Conservation (phyloP, 2,329 filamentous ascomycete species). For the Fusarium continuum region DNA sequence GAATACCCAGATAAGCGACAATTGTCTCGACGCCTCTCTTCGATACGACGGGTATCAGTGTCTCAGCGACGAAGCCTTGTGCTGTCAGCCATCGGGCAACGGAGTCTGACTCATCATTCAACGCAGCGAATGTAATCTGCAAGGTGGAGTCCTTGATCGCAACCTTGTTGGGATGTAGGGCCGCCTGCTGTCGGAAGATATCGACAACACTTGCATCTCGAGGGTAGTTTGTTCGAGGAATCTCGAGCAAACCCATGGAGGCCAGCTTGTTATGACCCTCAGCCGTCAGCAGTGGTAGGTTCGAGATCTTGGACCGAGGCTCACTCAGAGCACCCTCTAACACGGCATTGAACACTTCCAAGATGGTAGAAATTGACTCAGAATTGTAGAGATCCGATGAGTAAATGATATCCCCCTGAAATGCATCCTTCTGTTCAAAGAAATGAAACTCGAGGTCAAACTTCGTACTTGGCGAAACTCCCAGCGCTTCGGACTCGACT, state of each 20-base stretch:
- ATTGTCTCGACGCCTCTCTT: too few relatives aligned
- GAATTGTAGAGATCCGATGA: constrained; percentile 29
- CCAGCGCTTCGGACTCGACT: constrained; percentile 5
- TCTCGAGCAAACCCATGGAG: constrained; percentile 26
- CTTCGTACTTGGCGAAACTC: neutral
- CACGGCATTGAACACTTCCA: too few relatives aligned
- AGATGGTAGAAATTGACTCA: too few relatives aligned
- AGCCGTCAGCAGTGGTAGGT: too few relatives aligned
- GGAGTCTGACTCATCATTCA: too few relatives aligned
- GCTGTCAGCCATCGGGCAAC: too few relatives aligned
- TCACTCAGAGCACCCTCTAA: constrained; percentile 18
- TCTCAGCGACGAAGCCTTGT: too few relatives aligned
- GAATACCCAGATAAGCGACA: too few relatives aligned
- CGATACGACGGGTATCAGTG: too few relatives aligned
- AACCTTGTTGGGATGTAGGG: neutral
- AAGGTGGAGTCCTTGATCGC: neutral
- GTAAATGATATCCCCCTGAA: too few relatives aligned
- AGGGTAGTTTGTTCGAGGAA: constrained; percentile 26
- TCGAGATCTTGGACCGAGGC: constrained; percentile 10
- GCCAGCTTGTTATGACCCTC: too few relatives aligned
- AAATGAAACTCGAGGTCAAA: constrained; percentile 42
- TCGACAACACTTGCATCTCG: constrained; percentile 31
- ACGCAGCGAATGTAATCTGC: neutral
- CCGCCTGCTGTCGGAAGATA: neutral
- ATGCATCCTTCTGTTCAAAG: constrained; percentile 24